phyloP scores from a whole-genome alignment of 192 early-diverging fungal genomes.

The Entomortierella beljakovae region DNA sequence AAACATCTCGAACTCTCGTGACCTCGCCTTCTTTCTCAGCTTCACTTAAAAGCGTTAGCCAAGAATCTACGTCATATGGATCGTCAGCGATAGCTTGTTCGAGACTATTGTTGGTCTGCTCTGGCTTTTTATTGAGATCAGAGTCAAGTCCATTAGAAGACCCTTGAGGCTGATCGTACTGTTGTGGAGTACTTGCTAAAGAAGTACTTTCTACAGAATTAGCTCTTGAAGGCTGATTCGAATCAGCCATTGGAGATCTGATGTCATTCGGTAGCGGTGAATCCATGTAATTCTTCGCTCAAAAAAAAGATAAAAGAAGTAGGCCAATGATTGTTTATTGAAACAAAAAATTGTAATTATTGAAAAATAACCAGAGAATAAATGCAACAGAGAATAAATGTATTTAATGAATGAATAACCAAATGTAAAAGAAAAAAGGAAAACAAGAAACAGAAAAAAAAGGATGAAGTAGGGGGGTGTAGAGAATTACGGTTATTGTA shows the following conservation, averaged over 20 bases:
- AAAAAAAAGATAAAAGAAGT: background rate
- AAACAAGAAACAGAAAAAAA: background rate
- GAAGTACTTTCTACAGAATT: constrained; percentile 26
- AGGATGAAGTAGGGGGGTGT: background rate
- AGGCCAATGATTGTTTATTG: background rate
- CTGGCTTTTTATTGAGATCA: constrained; percentile 11
- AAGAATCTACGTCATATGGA: constrained; percentile 73
- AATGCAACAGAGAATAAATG: background rate
- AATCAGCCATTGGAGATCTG: constrained; percentile 23
- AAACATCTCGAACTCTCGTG: constrained; percentile 69
- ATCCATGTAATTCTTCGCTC: constrained; percentile 15
- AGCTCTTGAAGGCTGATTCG: constrained; percentile 22
- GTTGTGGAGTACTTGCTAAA: constrained; percentile 3
- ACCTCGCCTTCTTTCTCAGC: constrained; percentile 67
- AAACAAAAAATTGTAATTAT: background rate
- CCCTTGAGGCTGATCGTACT: background rate
- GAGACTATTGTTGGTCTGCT: constrained; percentile 8
- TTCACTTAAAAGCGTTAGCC: constrained; percentile 72
- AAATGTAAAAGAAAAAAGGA: background rate
- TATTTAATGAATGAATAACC: too few species aligned
- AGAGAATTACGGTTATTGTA: background rate
- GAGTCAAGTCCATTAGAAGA: background rate
- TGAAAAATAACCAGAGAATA: background rate
- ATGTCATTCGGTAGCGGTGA: constrained; percentile 29
- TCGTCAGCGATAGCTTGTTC: constrained; percentile 67